Conservation (phyloP, 116 monocot genomes). For the Posidonia oceanica region DNA sequence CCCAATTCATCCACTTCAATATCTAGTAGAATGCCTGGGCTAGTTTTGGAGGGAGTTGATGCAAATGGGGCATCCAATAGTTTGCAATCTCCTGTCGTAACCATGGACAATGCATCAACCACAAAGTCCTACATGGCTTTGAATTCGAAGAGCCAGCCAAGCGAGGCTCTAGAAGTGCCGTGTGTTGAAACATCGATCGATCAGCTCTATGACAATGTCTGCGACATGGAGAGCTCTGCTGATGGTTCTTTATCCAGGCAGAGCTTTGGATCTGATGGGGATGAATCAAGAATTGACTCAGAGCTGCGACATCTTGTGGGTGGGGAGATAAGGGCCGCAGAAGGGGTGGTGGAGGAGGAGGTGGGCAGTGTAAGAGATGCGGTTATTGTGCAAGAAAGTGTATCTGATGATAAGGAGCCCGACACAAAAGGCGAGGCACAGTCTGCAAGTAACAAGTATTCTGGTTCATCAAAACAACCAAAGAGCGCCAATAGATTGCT, state of each 20-base stretch:
- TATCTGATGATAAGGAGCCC: slow-evolving; percentile 1
- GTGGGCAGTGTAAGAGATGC: not conserved
- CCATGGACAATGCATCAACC: slow-evolving; percentile 1
- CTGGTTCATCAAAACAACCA: slow-evolving; percentile 6
- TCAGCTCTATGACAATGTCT: slow-evolving; percentile 25
- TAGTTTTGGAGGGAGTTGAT: slow-evolving; percentile 12
- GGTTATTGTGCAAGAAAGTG: slow-evolving; percentile 1
- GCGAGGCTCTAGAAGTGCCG: not conserved
- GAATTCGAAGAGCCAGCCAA: slow-evolving; percentile 8
- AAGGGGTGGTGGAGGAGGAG: slow-evolving; percentile 6
- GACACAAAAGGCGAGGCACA: not conserved
- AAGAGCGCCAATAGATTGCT: not conserved
- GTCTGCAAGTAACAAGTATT: not conserved
- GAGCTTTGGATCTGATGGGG: slow-evolving; percentile 28
- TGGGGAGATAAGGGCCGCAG: slow-evolving; percentile 9
- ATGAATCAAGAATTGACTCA: slow-evolving; percentile 33
- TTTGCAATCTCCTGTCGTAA: not conserved
- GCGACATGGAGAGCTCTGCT: slow-evolving; percentile 27
- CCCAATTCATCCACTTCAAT: not conserved
- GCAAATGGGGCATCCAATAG: not conserved
- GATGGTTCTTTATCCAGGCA: slow-evolving; percentile 16
- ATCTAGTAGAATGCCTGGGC: slow-evolving; percentile 12
- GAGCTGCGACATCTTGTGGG: slow-evolving; percentile 28
- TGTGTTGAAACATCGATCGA: slow-evolving; percentile 20
- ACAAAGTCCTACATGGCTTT: slow-evolving; percentile 1